Evolutionary conservation across 805 yeast genomes (phyloP), one percentile per base, ranked within the genome.

Genomic region (Alloascoidea africana): DNA sequence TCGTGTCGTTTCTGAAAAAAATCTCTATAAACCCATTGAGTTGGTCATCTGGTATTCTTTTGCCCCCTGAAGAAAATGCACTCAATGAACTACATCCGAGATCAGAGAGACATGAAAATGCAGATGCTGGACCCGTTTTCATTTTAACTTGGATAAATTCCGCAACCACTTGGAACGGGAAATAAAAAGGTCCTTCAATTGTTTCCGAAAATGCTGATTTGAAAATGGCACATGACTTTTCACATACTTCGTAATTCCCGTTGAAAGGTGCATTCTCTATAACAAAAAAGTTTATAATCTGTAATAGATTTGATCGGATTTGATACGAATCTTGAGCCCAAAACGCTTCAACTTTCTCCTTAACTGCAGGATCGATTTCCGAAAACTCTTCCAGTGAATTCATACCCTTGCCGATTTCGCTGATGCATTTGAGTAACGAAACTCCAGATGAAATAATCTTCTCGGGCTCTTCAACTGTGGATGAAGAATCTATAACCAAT

Each of bases 341-440:
- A 36, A 51, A 51, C 13, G 5, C 13, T 14, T 11, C 8, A 27
- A 17, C 4, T 23, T 17, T 3, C 34, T 33, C 6, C 33, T 17
- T 38, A 8, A 23, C 27, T 6, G 16, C 16, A 16, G 50, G 42
- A 36, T 65, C 63, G 16, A 55, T 54, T 6, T 62, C 67, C 33
- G 60, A 35, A 37, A 36, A 34, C 65, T 76, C 84, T 32, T 65
- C 73, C 0, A 83, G 76, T 2, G 68, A 54, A 36, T 71, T 70
- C 48, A 79, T 54, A 0, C 86, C 84, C 39, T 75, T 77, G 0
- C 85, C 91, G 3, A 84, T 59, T 38, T 78, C 82, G n/a, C 66
- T 65, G 0, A 85, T 53, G 48, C 85, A 80, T 11, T 69, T 57
- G 17, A 83, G 53, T 35, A 82, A 54, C 16, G 86, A 76, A 2